Base-by-base conservation (phyloP, 768 basidiomycete species). In the Phlebiopsis flavidoalba region DNA sequence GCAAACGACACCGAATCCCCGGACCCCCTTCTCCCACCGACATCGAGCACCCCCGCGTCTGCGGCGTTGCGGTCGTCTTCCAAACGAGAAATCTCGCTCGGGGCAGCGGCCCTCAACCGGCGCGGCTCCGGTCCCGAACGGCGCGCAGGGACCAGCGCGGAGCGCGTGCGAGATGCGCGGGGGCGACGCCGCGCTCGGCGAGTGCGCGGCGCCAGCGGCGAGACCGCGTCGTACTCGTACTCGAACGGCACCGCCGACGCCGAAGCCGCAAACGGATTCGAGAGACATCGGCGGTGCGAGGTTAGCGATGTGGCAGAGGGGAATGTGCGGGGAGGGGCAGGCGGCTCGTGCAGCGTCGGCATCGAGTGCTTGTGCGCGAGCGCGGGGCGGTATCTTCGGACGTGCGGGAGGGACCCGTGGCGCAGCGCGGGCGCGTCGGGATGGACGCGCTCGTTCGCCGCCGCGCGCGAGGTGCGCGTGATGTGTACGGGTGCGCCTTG, bases 61-160 rank as follows among this genome's bases (percentile, higher is more conserved):
- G 62, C 33, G 2, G 21, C 36, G 19, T 4, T 3, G 36, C 7
- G 51, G 40, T n/a, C 5, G 60, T 31, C 45, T 64, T 55, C 69
- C 71, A 63, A 72, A 72, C 47, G 65, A 67, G 63, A 64, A 72
- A 63, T 60, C 57, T 40, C 67, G 65, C 24, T 66, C 63, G 33
- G 71, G 71, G 21, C 71, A 63, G 24, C 70, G 71, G 14, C 71
- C 71, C 14, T 67, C 66, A 40, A 66, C 50, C 46, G 67, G 63
- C 46, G 65, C 55, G 15, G 53, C 46, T 6, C 63, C 51, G 3
- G 61, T 37, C 24, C 70, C 66, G 37, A 66, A 48, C 8, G 70
- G 64, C 21, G 63, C 48, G 35, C 54, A 61, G 53, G 65, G 62
- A 43, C 26, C 53, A 46, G 48, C 53, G 8, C 21, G 35, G n/a